These are phyloP conservation scores for Setaria italica DNA, from an alignment of 202 grass and related monocot species.

Conservation along the genomic window DNA sequence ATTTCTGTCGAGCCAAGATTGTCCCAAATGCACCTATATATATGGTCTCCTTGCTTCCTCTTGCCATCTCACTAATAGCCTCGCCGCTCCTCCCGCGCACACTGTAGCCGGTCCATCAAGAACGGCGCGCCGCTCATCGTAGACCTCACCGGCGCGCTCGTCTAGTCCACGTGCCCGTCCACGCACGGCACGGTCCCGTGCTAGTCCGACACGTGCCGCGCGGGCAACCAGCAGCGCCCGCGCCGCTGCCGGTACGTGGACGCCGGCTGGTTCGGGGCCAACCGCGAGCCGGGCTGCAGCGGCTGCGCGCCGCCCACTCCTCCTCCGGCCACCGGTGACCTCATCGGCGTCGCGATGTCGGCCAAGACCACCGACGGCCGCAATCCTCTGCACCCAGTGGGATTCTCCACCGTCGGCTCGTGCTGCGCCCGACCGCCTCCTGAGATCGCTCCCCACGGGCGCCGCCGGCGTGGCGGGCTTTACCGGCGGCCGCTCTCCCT, in stretches of 20 bases:
- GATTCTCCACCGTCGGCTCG: background rate
- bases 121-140: too few species aligned
- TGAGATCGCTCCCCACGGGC: constrained; percentile 30
- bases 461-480: constrained; percentile 49
- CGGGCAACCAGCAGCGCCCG: too few species aligned
- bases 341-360: constrained; percentile 37
- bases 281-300: background rate
- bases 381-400: background rate
- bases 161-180: too few species aligned
- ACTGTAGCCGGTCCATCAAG: too few species aligned
- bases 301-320: constrained; percentile 26
- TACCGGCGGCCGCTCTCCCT: constrained; percentile 15
- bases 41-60: too few species aligned
- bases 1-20: too few species aligned
- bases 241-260: background rate
- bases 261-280: constrained; percentile 14
- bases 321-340: constrained; percentile 45
- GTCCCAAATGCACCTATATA: too few species aligned
- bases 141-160: too few species aligned
- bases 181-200: too few species aligned
- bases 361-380: constrained; percentile 46
- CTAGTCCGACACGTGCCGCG: too few species aligned
- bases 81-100: too few species aligned
- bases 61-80: too few species aligned
- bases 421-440: constrained; percentile 32